phyloP scores from a whole-genome alignment of 495 filamentous ascomycete genomes.

The Aspergillus homomorphus region DNA sequence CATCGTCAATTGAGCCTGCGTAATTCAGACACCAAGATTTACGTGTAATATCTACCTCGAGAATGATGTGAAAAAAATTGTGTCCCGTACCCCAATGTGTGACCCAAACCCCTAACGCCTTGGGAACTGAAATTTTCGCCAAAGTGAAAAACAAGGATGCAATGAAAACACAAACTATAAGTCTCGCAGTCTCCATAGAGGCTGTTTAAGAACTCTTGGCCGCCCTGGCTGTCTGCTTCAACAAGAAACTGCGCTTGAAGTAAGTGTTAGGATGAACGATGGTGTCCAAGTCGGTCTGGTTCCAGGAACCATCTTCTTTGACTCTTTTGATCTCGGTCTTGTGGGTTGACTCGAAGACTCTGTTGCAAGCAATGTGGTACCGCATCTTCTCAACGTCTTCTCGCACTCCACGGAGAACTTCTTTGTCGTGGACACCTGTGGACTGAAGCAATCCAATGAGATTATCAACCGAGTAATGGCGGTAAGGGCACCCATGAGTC shows the following conservation, averaged over 20 bases:
- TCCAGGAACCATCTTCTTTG: constrained; percentile 77
- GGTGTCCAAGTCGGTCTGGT: constrained; percentile 79
- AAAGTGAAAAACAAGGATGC: too few species aligned
- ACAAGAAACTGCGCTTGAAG: constrained; percentile 86
- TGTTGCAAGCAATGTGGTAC: constrained; percentile 95
- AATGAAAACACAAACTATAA: constrained; percentile 5
- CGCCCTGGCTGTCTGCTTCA: constrained; percentile 60
- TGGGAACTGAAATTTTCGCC: background rate
- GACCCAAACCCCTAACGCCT: background rate
- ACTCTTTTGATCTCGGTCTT: constrained; percentile 84
- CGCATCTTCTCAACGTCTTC: constrained; percentile 86
- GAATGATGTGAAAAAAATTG: background rate
- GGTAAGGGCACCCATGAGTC: constrained; percentile 91
- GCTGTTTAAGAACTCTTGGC: constrained; percentile 27
- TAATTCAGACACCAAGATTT: background rate
- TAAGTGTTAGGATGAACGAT: constrained; percentile 98
- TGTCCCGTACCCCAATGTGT: background rate
- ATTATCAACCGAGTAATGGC: constrained; percentile 87
- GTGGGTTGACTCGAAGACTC: constrained; percentile 88
- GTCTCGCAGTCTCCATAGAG: constrained; percentile 26
- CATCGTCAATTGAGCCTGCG: background rate
- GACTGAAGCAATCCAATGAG: constrained; percentile 67
- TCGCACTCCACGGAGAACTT: constrained; percentile 73
- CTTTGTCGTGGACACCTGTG: constrained; percentile 73
- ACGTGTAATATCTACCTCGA: background rate